A percentile compares a stretch with the other conserved stretches of the same genome.
Evolutionary conservation across 129 eudicot species (phyloP).

Genomic region (Flaveria sonorensis): DNA sequence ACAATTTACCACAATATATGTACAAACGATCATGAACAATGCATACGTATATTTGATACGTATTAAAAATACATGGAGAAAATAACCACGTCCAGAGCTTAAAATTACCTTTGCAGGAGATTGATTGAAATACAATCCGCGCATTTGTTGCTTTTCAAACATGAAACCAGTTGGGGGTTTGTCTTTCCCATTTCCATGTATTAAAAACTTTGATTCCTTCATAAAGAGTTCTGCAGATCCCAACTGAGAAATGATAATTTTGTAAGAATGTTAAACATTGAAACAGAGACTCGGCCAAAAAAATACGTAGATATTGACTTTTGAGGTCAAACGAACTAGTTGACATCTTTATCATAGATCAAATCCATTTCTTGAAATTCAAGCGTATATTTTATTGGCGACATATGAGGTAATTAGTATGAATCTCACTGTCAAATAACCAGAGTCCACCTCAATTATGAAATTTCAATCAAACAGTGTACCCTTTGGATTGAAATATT

Average conservation of each 20-base stretch:
- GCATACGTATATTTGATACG: background rate
- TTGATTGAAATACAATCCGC: constrained; percentile 84
- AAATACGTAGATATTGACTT: background rate
- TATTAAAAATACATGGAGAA: background rate
- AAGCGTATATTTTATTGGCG: background rate
- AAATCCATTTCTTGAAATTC: background rate
- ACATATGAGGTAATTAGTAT: too few species aligned
- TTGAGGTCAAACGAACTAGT: constrained; percentile 6
- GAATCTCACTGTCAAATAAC: background rate
- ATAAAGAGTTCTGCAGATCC: constrained; percentile 84
- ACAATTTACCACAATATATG: background rate
- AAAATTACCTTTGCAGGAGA: constrained; percentile 79
- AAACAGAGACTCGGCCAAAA: background rate
- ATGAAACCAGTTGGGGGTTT: constrained; percentile 95
- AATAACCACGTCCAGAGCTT: background rate
- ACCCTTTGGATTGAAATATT: background rate
- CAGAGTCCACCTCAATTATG: background rate
- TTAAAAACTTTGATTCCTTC: constrained; percentile 77
- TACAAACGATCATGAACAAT: background rate
- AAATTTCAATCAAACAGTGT: background rate
- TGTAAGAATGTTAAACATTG: constrained; percentile 19
- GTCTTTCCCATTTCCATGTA: constrained; percentile 84
- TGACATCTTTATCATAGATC: background rate
- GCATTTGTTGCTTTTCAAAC: constrained; percentile 92
- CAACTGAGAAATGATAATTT: constrained; percentile 52